phyloP scores from a whole-genome alignment of 1,284 basidiomycete genomes.

The Boletus subluridellus region DNA sequence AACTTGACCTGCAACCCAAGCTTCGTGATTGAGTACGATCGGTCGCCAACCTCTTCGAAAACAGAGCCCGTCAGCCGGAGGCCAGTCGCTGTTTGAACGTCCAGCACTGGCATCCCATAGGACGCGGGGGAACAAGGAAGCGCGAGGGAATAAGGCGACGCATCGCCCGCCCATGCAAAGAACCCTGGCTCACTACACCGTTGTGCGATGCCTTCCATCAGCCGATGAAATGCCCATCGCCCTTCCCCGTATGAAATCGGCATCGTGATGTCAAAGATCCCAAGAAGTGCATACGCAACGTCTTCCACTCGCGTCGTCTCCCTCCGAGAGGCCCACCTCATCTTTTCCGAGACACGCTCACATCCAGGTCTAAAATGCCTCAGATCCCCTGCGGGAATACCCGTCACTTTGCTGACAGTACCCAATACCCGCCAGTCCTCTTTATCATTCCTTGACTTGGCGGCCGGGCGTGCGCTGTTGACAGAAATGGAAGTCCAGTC shows the following conservation, averaged over 20 bases:
- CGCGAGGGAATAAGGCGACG: conserved; percentile 15
- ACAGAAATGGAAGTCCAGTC: conserved; percentile 3
- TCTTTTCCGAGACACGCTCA: conserved; percentile 15
- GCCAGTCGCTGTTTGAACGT: neutral
- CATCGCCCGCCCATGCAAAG: conserved; percentile 18
- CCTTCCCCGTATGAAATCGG: conserved; percentile 18
- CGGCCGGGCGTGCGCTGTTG: neutral
- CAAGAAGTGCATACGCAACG: conserved; percentile 15
- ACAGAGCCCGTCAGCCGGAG: conserved; percentile 7
- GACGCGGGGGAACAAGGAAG: conserved; percentile 15
- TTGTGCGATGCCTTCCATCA: conserved; percentile 13
- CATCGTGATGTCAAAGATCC: conserved; percentile 18
- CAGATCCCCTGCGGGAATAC: conserved; percentile 11
- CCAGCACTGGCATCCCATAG: conserved; percentile 5
- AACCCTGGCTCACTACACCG: conserved; percentile 18
- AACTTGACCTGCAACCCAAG: conserved; percentile 15
- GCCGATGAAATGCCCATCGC: conserved; percentile 15
- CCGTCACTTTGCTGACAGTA: conserved; percentile 11
- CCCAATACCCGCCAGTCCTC: conserved; percentile 15
- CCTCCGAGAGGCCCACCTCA: conserved; percentile 18
- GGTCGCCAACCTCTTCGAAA: conserved; percentile 18
- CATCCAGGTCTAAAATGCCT: conserved; percentile 16
- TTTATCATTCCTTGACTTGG: conserved; percentile 8
- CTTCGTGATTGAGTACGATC: conserved; percentile 19
- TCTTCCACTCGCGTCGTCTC: conserved; percentile 14